phyloP scores from a whole-genome alignment of 2,329 filamentous ascomycete genomes.

The Exophiala xenobiotica region DNA sequence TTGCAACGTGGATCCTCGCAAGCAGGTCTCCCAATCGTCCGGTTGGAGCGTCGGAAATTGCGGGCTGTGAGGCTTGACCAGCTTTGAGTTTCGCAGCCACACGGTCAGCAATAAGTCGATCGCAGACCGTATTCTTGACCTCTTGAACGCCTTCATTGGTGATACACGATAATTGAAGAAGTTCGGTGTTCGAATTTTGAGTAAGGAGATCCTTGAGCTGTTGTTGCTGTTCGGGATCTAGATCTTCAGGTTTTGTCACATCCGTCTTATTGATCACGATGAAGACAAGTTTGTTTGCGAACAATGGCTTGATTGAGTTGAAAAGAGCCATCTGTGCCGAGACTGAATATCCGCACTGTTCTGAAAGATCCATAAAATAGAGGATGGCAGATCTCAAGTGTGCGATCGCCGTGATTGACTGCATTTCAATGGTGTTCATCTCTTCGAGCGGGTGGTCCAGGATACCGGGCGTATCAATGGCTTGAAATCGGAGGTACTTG shows the following conservation, averaged over 20 bases:
- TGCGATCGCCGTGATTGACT: constrained; percentile 95
- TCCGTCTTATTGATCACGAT: constrained; percentile 99
- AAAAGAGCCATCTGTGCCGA: constrained; percentile 91
- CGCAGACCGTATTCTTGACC: constrained; percentile 92
- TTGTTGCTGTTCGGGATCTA: constrained; percentile 74
- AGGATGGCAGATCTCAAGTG: constrained; percentile 92
- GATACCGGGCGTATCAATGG: constrained; percentile 98
- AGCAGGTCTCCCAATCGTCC: constrained; percentile 86
- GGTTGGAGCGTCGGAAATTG: constrained; percentile 70
- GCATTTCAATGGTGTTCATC: constrained; percentile 99
- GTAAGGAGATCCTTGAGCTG: constrained; percentile 72
- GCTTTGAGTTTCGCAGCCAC: constrained; percentile 93
- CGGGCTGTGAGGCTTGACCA: constrained; percentile 82
- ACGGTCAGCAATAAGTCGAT: constrained; percentile 85
- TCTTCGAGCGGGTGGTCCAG: constrained; percentile 96
- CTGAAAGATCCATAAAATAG: constrained; percentile 97
- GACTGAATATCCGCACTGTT: constrained; percentile 94
- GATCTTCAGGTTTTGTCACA: constrained; percentile 79
- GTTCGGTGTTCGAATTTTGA: constrained; percentile 84
- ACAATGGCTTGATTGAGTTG: constrained; percentile 93
- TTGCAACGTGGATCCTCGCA: constrained; percentile 93
- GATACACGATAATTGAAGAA: constrained; percentile 91
- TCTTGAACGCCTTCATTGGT: constrained; percentile 91
- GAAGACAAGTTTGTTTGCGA: constrained; percentile 96
- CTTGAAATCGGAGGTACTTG: constrained; percentile 86